Conservation (phyloP, 2,329 filamentous ascomycete species). For the Lachnellula hyalina region DNA sequence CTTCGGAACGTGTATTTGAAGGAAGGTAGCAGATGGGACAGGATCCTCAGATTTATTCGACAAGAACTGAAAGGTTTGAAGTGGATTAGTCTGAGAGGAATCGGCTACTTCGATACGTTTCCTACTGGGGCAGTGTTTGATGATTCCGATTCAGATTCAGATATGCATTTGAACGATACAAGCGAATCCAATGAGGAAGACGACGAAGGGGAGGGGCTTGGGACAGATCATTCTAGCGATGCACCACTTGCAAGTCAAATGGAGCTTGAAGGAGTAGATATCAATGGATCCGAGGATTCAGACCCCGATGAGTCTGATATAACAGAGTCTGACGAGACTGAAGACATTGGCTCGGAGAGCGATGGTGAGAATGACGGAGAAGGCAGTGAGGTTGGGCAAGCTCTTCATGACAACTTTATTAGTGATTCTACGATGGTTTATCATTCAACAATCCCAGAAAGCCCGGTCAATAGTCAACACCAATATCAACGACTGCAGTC, state of each 20-base stretch:
- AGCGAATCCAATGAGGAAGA: slow-evolving; percentile 37
- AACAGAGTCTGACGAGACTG: slow-evolving; percentile 1
- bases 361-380: slow-evolving; percentile 1
- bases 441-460: slow-evolving; percentile 3
- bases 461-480: slow-evolving; percentile 13
- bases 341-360: slow-evolving; percentile 8
- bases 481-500: slow-evolving; percentile 1
- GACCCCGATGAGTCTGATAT: slow-evolving; percentile 12
- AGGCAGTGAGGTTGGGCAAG: neutral
- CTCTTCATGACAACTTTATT: slow-evolving; percentile 3
- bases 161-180: slow-evolving; percentile 43
- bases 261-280: slow-evolving; percentile 17
- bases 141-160: slow-evolving; percentile 40
- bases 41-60: slow-evolving; percentile 52
- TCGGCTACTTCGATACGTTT: slow-evolving; percentile 46
- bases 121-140: slow-evolving; percentile 36
- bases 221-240: slow-evolving; percentile 11
- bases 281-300: slow-evolving; percentile 28
- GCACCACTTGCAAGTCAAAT: slow-evolving; percentile 17
- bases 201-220: neutral
- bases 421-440: slow-evolving; percentile 28
- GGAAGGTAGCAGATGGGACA: slow-evolving; percentile 54
- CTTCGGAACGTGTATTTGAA: slow-evolving; percentile 57
- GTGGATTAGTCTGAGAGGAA: slow-evolving; percentile 56
- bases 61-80: slow-evolving; percentile 52